Evolutionary conservation across 805 yeast species (phyloP).

Genomic region (Kazachstania africana): DNA sequence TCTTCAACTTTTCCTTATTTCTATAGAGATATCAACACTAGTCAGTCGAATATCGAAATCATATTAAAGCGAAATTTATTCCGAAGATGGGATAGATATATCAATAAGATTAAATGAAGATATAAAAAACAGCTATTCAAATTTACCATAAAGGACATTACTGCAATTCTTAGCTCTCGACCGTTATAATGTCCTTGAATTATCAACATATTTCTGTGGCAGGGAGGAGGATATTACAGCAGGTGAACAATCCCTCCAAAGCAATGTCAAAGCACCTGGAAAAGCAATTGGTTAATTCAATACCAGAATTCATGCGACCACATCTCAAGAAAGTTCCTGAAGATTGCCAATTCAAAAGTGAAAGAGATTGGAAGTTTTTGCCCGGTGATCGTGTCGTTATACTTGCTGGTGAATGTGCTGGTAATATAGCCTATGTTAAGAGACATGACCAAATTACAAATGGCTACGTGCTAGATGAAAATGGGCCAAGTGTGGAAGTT

Average conservation of each 20-base stretch:
- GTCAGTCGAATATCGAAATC: too few species aligned
- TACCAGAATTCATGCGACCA: constrained; percentile 29
- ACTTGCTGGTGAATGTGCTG: constrained; percentile 56
- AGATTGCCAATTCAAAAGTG: constrained; percentile 29
- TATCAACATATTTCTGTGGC: constrained; percentile 3
- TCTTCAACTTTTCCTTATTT: background rate
- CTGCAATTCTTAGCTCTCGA: too few species aligned
- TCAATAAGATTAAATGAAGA: too few species aligned
- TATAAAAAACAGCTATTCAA: too few species aligned
- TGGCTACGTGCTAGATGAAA: constrained; percentile 51
- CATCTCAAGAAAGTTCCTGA: constrained; percentile 23
- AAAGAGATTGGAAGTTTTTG: constrained; percentile 46
- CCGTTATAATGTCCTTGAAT: background rate
- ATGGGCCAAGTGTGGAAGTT: constrained; percentile 49
- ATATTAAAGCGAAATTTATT: too few species aligned
- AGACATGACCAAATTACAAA: constrained; percentile 50
- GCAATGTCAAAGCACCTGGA: constrained; percentile 21
- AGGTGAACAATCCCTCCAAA: constrained; percentile 22
- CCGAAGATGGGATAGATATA: too few species aligned
- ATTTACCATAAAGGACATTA: too few species aligned
- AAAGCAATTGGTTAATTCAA: constrained; percentile 21
- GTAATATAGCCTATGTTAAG: constrained; percentile 59
- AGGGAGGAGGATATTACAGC: constrained; percentile 27
- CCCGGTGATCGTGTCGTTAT: constrained; percentile 73
- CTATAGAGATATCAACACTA: too few species aligned